phyloP scores from a whole-genome alignment of 2,329 filamentous ascomycete genomes.

The Arthroderma sp. region DNA sequence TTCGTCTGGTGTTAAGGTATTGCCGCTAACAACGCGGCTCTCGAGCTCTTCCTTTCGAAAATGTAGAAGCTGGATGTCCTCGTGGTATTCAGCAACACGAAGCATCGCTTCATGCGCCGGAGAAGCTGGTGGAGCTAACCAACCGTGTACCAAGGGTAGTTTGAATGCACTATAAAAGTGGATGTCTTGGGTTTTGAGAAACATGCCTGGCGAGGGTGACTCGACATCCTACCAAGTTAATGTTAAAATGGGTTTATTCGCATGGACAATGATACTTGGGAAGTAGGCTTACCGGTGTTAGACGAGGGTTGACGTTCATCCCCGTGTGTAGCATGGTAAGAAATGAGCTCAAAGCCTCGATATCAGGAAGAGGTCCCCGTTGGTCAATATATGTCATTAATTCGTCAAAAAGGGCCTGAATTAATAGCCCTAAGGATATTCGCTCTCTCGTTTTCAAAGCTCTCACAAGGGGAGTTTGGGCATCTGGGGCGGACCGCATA shows the following conservation, averaged over 20 bases:
- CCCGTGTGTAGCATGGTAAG: conserved; percentile 81
- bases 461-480: conserved; percentile 60
- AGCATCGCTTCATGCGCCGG: conserved; percentile 56
- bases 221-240: conserved; percentile 20
- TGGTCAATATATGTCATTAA: conserved; percentile 65
- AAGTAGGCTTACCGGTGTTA: conserved; percentile 43
- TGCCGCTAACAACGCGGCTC: conserved; percentile 53
- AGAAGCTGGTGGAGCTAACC: conserved; percentile 60
- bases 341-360: conserved; percentile 77
- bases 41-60: conserved; percentile 85
- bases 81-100: conserved; percentile 69
- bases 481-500: conserved; percentile 58
- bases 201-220: conserved; percentile 49
- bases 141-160: conserved; percentile 82
- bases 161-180: conserved; percentile 80
- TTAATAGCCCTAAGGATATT: conserved; percentile 69
- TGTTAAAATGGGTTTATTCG: conserved; percentile 22
- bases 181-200: conserved; percentile 80
- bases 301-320: conserved; percentile 94
- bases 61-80: conserved; percentile 79
- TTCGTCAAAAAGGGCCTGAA: conserved; percentile 87
- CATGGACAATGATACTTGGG: conserved; percentile 3
- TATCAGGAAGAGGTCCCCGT: conserved; percentile 62
- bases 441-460: conserved; percentile 70
- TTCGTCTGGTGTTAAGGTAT: conserved; percentile 53